Percentiles rank a stretch among this genome's conserved stretches.
Conservation (phyloP, 192 early-diverging fungal genomes). For the Mortierella antarctica region DNA sequence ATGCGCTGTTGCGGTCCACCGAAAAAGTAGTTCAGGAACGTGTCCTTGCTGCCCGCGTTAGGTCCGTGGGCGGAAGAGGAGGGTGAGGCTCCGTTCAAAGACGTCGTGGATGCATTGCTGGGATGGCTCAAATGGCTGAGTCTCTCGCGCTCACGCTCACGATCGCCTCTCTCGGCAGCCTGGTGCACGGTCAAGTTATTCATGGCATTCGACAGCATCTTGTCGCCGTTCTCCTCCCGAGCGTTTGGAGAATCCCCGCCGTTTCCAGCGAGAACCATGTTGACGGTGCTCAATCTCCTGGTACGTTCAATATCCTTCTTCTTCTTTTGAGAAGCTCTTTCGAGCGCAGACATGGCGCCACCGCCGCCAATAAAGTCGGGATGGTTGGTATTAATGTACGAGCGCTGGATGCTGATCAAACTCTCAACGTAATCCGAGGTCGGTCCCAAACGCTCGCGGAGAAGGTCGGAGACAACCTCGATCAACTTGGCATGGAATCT, state of each 20-base stretch:
- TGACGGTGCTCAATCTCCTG: conserved; percentile 36
- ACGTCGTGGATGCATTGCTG: neutral
- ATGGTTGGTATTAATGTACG: conserved; percentile 90
- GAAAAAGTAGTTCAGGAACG: conserved; percentile 66
- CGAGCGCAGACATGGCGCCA: conserved; percentile 77
- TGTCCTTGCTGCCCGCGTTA: conserved; percentile 47
- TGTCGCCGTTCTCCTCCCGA: conserved; percentile 35
- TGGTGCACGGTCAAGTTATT: conserved; percentile 52
- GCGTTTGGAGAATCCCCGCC: conserved; percentile 8
- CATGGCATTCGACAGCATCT: conserved; percentile 20
- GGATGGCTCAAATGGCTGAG: conserved; percentile 25
- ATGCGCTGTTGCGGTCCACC: conserved; percentile 47
- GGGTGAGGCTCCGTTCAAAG: conserved; percentile 24
- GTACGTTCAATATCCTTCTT: conserved; percentile 58
- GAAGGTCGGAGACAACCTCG: conserved; percentile 81
- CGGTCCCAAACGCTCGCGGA: conserved; percentile 79
- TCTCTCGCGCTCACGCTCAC: conserved; percentile 45
- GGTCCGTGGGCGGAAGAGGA: conserved; percentile 28
- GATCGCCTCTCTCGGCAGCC: conserved; percentile 54
- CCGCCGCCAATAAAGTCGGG: conserved; percentile 86
- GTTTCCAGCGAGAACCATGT: conserved; percentile 21
- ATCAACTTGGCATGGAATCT: conserved; percentile 76
- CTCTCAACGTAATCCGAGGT: conserved; percentile 82
- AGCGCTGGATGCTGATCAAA: conserved; percentile 82
- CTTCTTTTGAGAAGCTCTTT: conserved; percentile 74